A percentile compares a stretch with the other conserved stretches of the same genome.
Evolutionary conservation across 2,329 filamentous ascomycete species (phyloP).

Genomic region (Nothophaeocryptopus gaeumannii): DNA sequence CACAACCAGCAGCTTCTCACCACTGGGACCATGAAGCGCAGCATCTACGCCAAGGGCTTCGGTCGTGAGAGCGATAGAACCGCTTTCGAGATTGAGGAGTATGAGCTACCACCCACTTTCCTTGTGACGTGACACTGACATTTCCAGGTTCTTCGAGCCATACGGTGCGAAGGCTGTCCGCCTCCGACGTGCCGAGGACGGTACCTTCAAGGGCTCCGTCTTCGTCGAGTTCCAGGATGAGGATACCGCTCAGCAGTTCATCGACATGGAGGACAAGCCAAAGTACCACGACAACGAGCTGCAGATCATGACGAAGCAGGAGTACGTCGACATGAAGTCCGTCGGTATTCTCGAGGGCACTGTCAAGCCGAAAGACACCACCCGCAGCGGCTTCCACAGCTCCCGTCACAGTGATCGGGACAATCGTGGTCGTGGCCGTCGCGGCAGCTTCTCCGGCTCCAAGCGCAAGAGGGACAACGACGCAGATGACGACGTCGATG

Average conservation of each 20-base stretch:
- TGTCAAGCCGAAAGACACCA: conserved; percentile 35
- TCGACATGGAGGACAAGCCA: conserved; percentile 75
- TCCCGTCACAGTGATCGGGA: conserved; percentile 42
- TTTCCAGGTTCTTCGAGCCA: conserved; percentile 67
- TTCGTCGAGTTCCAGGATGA: conserved; percentile 88
- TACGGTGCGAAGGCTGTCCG: conserved; percentile 82
- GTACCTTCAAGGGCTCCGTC: conserved; percentile 90
- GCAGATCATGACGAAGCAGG: conserved; percentile 80
- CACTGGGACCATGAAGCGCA: conserved; percentile 66
- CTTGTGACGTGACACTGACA: background rate
- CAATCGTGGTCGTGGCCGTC: conserved; percentile 30
- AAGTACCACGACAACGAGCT: conserved; percentile 79
- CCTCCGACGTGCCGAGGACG: conserved; percentile 71
- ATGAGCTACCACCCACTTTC: background rate
- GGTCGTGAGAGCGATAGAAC: conserved; percentile 77
- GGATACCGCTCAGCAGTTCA: conserved; percentile 75
- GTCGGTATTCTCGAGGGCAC: conserved; percentile 44
- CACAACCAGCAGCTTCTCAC: conserved; percentile 55
- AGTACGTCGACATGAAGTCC: conserved; percentile 63
- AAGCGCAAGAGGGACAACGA: conserved; percentile 26
- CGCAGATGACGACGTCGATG: conserved; percentile 22
- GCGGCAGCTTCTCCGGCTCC: conserved; percentile 29
- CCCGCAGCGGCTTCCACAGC: conserved; percentile 28
- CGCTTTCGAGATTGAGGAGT: conserved; percentile 86
- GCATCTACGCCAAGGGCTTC: conserved; percentile 92